These are phyloP conservation scores for Oryza officinalis DNA, from an alignment of 176 grass and related monocot species.

Conservation along the genomic window DNA sequence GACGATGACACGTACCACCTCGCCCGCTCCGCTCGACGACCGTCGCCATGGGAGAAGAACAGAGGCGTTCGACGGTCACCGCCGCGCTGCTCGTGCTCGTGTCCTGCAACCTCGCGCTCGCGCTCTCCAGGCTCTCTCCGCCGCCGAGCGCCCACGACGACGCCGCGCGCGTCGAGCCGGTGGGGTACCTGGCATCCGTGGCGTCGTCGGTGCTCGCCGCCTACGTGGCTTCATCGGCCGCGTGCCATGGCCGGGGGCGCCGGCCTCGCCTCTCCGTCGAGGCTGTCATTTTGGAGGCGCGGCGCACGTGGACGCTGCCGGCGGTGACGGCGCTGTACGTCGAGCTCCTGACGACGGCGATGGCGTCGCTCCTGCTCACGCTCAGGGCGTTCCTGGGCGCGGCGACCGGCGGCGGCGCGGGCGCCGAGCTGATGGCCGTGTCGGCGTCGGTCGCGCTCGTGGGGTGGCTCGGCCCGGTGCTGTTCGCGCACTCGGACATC, in stretches of 20 bases:
- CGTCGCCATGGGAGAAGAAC: conserved; percentile 4
- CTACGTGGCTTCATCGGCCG: conserved; percentile 17
- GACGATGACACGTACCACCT: background rate
- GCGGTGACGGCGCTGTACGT: conserved; percentile 38
- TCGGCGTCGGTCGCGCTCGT: conserved; percentile 32
- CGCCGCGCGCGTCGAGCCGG: background rate
- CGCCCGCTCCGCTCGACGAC: background rate
- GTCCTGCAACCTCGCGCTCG: background rate
- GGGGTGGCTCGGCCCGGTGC: conserved; percentile 30
- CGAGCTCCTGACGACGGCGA: conserved; percentile 45
- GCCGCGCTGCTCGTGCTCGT: conserved; percentile 34
- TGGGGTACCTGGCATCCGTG: conserved; percentile 11
- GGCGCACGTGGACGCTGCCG: conserved; percentile 40
- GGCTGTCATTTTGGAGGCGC: background rate
- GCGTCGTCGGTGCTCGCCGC: background rate
- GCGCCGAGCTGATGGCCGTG: background rate
- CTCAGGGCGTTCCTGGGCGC: conserved; percentile 25
- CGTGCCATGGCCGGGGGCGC: background rate
- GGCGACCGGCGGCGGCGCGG: background rate
- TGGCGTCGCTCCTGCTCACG: conserved; percentile 41
- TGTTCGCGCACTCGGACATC: conserved; percentile 56
- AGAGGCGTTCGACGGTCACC: conserved; percentile 17
- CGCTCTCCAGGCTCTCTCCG: background rate
- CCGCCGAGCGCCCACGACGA: background rate
- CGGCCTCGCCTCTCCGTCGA: background rate